Base-by-base conservation (phyloP, 192 early-diverging fungal species). In the Ambispora gerdemannii region DNA sequence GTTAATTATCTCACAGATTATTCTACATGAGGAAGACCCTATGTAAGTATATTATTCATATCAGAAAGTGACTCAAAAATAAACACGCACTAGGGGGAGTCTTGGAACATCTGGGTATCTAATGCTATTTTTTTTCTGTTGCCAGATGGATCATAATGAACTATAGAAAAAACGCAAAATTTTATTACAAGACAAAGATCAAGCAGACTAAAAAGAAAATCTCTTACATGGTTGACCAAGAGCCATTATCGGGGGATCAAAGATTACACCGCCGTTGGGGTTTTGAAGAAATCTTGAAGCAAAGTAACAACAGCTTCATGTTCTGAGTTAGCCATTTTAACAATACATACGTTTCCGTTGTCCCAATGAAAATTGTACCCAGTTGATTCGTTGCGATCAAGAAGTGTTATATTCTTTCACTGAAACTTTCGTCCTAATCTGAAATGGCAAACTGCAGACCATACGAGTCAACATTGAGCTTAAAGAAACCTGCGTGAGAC, bases 21-120 rank as follows among this genome's bases (percentile, higher is more conserved):
- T 55, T 38, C 51, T 52, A 34, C 67, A 7, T 68, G 51, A 36
- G 67, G 33, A 19, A 15, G 0, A 38, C 33, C 32, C 52, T 68
- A 25, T 68, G 32, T 55, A 68, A 68, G 19, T 56, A 68, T 35
- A 68, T 36, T 68, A 68, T 55, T 51, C 34, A 55, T 68, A 53
- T 64, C 31, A 34, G 7, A 67, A 67, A 67, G 6, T 50, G 30
- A 4, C 24, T 50, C 49, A 22, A 50, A 55, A 68, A 65, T 3
- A 22, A 65, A 65, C n/a, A 19, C 28, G 50, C 0, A 30, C 17
- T 36, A n/a, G n/a, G 1, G 6, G 0, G 2, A 51, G 51, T 28
- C 32, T 0, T 53, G 2, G 6, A 36, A 68, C 3, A 68, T 36
- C 8, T 27, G 31, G 17, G 53, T 0, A 32, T 67, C 66, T 67